These are phyloP conservation scores for Entamoeba moshkovskii DNA, from an alignment of 208 protist species.

Conservation along the genomic window DNA sequence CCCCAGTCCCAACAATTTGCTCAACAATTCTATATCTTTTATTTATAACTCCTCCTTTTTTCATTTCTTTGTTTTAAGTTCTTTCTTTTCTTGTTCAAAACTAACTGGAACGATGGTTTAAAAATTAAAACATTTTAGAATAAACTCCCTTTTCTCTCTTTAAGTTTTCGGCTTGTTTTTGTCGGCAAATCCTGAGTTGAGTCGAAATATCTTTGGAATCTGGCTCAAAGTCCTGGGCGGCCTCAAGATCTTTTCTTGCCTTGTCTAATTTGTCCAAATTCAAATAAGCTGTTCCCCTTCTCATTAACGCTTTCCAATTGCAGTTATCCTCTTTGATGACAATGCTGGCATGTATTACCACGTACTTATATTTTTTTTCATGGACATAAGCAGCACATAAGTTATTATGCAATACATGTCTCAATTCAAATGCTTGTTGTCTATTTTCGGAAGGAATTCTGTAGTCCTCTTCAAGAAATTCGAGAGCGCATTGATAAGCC, in stretches of 20 bases:
- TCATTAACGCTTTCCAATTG: not conserved
- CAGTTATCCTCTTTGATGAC: not conserved
- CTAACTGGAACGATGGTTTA: too few relatives aligned
- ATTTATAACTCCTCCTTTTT: not conserved
- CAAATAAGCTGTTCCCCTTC: not conserved
- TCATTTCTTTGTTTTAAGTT: not conserved
- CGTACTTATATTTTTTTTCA: not conserved
- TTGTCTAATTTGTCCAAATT: not conserved
- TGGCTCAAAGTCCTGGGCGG: not conserved
- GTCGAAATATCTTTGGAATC: not conserved
- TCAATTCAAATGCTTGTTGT: not conserved
- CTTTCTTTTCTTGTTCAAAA: too few relatives aligned
- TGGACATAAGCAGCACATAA: not conserved
- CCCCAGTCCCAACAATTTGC: not conserved
- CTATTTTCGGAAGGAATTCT: not conserved
- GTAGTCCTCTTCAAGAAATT: not conserved
- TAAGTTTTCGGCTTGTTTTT: not conserved
- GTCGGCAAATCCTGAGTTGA: not conserved
- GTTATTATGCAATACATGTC: not conserved
- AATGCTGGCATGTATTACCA: not conserved
- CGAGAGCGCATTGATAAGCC: not conserved
- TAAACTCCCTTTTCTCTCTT: not conserved
- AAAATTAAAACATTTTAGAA: not conserved
- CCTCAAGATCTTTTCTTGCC: not conserved
- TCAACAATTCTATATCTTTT: not conserved